These are phyloP conservation scores for Chenopodium formosanum DNA, from an alignment of 148 eudicot genomes.

Conservation along the genomic window DNA sequence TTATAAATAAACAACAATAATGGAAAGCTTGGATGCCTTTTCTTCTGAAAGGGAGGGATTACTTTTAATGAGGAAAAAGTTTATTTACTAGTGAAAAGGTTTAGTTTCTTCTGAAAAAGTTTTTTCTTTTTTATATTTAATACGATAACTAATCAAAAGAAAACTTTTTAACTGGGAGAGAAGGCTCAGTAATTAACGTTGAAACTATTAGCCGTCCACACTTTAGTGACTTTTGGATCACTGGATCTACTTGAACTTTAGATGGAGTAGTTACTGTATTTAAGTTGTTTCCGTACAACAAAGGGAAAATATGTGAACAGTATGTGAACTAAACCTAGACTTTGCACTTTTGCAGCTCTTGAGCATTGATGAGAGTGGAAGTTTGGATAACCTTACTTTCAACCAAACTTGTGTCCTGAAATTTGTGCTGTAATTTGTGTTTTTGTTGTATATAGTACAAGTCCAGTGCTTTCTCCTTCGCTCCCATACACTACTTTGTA, in stretches of 20 bases:
- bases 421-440: not conserved
- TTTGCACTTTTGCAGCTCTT: not conserved
- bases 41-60: not conserved
- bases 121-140: no score
- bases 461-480: not conserved
- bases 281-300: not conserved
- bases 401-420: not conserved
- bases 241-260: not conserved
- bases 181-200: not conserved
- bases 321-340: not conserved
- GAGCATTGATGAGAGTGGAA: not conserved
- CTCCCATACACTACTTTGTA: not conserved
- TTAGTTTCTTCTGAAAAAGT: no score
- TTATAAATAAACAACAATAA: no score
- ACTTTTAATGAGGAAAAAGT: not conserved
- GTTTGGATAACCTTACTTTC: not conserved
- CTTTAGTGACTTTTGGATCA: not conserved
- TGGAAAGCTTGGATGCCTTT: not conserved
- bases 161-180: not conserved
- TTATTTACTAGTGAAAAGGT: no score
- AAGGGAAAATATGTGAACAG: not conserved
- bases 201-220: not conserved
- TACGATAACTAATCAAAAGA: no score
- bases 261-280: not conserved
- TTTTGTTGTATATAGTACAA: not conserved